Base-by-base conservation (phyloP, 345 rosid species). In the Syzygium oleosum region DNA sequence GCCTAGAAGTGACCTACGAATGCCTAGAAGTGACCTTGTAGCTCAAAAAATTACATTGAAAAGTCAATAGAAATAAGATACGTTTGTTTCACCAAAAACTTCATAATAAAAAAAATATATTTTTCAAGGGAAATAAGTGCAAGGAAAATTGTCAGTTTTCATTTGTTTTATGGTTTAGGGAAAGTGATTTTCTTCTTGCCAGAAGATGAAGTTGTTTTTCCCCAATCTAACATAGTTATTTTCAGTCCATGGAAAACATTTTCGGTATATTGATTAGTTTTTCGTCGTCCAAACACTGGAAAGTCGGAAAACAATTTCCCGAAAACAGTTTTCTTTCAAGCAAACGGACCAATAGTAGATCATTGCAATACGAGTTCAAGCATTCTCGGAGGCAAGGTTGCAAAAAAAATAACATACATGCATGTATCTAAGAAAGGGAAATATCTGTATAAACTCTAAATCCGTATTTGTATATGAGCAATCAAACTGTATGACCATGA, bases 161-260 rank as follows among this genome's bases (percentile, higher is more conserved):
- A 14, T 61, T 11, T 23, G 14, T 58, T 23, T 58, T 25, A 11
- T 25, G 2, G 6, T 59, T 59, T 59, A 5, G 7, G 31, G 12
- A 59, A 59, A 59, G 27, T 51, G 12, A 51, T 27, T 59, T 1
- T 7, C 6, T 13, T 51, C 52, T 51, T 51, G 13, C 1, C 3
- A 11, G 52, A 51, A 51, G 12, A 51, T 51, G 52, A 51, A 51
- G 13, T 51, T 51, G 1, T 11, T 51, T 51, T 51, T 13, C 3
- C 13, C 52, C 3, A 51, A 51, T 51, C 3, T 51, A 51, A 51
- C 3, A 1, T 51, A 2, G 3, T 51, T 51, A 9, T 51, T 59
- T 5, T 27, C 31, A 59, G 10, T 27, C 5, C 15, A 11, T 27
- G 0, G 5, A 5, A 59, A 59, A 5, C 0, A 0, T 6, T n/a